Percentiles rank a stretch among this genome's conserved stretches.
Evolutionary conservation across 805 yeast genomes (phyloP).

Genomic region (Ogataea kodamae): DNA sequence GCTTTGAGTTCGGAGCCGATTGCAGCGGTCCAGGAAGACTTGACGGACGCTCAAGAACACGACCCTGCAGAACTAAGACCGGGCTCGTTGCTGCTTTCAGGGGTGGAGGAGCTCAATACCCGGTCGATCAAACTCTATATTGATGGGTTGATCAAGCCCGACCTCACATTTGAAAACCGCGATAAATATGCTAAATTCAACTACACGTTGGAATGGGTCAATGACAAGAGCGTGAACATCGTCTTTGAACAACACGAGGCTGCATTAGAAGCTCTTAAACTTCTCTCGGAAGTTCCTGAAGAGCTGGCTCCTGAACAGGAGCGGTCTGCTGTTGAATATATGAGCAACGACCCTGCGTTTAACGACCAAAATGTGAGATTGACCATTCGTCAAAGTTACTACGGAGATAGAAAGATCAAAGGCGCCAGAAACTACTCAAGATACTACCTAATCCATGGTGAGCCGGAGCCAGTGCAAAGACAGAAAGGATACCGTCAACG

Average conservation of each 20-base stretch:
- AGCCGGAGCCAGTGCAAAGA: slow-evolving; percentile 48
- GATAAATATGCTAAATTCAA: slow-evolving; percentile 28
- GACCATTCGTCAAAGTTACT: slow-evolving; percentile 47
- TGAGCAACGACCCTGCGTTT: slow-evolving; percentile 16
- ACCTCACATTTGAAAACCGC: slow-evolving; percentile 26
- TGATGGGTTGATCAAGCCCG: slow-evolving; percentile 41
- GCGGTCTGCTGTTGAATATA: slow-evolving; percentile 40
- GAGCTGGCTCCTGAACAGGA: slow-evolving; percentile 31
- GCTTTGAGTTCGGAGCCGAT: slow-evolving; percentile 2
- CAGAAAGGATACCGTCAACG: slow-evolving; percentile 13
- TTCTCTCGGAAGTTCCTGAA: slow-evolving; percentile 16
- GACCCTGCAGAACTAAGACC: slow-evolving; percentile 36
- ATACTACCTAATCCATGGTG: slow-evolving; percentile 68
- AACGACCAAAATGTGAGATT: slow-evolving; percentile 32
- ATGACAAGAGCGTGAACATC: slow-evolving; percentile 57
- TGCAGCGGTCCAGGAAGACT: slow-evolving; percentile 1
- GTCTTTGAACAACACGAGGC: slow-evolving; percentile 40
- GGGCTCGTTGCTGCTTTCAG: slow-evolving; percentile 48
- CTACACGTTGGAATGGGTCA: slow-evolving; percentile 60
- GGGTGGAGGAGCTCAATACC: slow-evolving; percentile 64
- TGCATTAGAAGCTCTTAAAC: slow-evolving; percentile 21
- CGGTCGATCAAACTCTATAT: slow-evolving; percentile 54
- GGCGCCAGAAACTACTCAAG: slow-evolving; percentile 58
- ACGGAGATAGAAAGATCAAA: slow-evolving; percentile 52
- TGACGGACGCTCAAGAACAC: slow-evolving; percentile 10